Base-by-base conservation (phyloP, 345 rosid species). In the Gossypium stocksii region DNA sequence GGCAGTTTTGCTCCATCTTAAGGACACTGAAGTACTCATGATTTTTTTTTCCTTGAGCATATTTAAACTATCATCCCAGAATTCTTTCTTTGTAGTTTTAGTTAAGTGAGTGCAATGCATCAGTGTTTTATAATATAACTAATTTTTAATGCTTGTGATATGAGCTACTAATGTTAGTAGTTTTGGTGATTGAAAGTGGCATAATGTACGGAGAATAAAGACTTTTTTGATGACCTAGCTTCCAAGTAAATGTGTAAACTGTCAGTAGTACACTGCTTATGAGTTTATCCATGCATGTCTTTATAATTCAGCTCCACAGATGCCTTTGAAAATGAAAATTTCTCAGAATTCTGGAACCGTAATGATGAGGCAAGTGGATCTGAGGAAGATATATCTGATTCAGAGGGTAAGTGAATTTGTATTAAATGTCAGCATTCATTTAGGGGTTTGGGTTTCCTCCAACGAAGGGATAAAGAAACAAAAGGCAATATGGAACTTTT, bases 291-390 rank as follows among this genome's bases (percentile, higher is more conserved):
- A 25, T 72, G 66, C 53, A 27, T 63, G 12, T n/a, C 23, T 57
- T 78, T 69, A 41, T 23, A 17, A 80, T 74, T 73, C 85, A 91
- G 99, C 82, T 78, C 92, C 20, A 71, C 76, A 22, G 86, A 81
- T 71, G 78, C 25, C 82, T 74, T 44, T 52, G 81, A 80, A 51
- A 83, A 81, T 57, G 90, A 85, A 49, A 83, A 79, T 25, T 71
- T 69, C 77, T 95, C 99, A 19, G 99, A 95, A 80, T 94, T 92
- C 81, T 95, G 99, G 99, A 90, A 91, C 72, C 93, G 85, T 75
- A 87, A 85, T 23, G 94, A 90, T 74, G 98, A 88, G 85, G 93
- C 80, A 9, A 91, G 87, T 71, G 75, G 77, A 80, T 91, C 97
- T 3, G 96, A 93, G 78, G 98, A 94, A 79, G 97, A 93, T 77